Percentiles rank a stretch among this genome's conserved stretches.
phyloP scores from a whole-genome alignment of 2,329 filamentous ascomycete genomes.

The Aspergillus felis region DNA sequence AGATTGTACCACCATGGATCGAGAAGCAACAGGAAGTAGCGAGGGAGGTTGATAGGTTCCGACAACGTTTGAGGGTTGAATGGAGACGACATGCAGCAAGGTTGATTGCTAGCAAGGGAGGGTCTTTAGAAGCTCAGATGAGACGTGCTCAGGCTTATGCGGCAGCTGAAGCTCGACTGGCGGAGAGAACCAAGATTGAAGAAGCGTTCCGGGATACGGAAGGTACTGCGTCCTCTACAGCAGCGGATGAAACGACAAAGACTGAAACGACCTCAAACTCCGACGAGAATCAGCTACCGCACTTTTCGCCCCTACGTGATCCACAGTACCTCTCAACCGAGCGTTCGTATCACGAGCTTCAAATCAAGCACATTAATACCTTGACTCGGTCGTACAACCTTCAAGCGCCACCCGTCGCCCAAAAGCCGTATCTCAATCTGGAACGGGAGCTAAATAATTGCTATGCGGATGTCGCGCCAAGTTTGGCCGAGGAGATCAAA shows the following conservation, averaged over 20 bases:
- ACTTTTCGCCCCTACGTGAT: constrained; percentile 69
- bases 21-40: constrained; percentile 94
- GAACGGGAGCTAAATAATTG: constrained; percentile 76
- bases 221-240: constrained; percentile 2
- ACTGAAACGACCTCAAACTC: not conserved
- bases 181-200: constrained; percentile 21
- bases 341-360: constrained; percentile 68
- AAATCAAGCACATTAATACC: constrained; percentile 72
- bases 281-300: constrained; percentile 24
- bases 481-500: constrained; percentile 67
- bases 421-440: constrained; percentile 85
- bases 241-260: constrained; percentile 1
- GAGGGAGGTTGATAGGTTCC: constrained; percentile 65
- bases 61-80: constrained; percentile 69
- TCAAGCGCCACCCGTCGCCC: constrained; percentile 86
- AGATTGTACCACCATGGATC: constrained; percentile 95
- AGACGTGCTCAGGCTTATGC: constrained; percentile 68
- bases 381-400: constrained; percentile 88
- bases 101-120: constrained; percentile 73
- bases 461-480: constrained; percentile 80
- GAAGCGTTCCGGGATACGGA: constrained; percentile 19
- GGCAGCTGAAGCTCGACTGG: constrained; percentile 59
- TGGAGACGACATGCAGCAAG: constrained; percentile 81
- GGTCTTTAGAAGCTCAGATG: constrained; percentile 70
- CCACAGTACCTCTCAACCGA: constrained; percentile 70